A percentile compares a stretch with the other conserved stretches of the same genome.
Evolutionary conservation across 78 protist species (phyloP).

Genomic region (Speleostelium caveatum): DNA sequence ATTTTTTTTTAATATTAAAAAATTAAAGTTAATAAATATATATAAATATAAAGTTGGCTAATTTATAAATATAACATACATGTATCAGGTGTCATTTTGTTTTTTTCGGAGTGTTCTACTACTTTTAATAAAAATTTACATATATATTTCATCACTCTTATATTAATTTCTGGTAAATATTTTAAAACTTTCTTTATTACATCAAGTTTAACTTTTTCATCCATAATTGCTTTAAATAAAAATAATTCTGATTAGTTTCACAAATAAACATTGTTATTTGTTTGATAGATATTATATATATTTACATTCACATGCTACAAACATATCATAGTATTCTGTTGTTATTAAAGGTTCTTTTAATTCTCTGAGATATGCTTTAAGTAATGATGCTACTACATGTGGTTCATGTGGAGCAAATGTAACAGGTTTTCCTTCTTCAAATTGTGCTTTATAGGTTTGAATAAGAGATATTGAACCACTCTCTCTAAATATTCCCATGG

Average conservation of each 20-base stretch:
- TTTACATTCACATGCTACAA: conserved; percentile 70
- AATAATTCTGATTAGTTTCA: too few relatives aligned
- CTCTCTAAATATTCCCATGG: conserved; percentile 62
- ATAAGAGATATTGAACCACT: conserved; percentile 43
- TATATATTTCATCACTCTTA: conserved; percentile 34
- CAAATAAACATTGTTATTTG: neutral
- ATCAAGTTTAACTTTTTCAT: conserved; percentile 64
- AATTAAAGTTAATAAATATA: neutral
- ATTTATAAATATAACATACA: conserved; percentile 3
- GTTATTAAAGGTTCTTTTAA: conserved; percentile 60
- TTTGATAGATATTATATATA: neutral
- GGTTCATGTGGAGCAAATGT: conserved; percentile 55
- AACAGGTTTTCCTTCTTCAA: conserved; percentile 36
- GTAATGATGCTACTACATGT: conserved; percentile 66
- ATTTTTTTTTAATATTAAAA: neutral
- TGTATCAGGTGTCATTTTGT: conserved; percentile 69
- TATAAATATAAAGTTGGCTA: neutral
- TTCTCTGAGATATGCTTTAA: conserved; percentile 59
- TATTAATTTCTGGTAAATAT: conserved; percentile 16
- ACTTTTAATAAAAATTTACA: conserved; percentile 52
- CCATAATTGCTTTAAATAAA: conserved; percentile 14
- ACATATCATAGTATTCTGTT: conserved; percentile 74
- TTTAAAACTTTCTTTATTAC: conserved; percentile 57
- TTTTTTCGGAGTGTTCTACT: conserved; percentile 25
- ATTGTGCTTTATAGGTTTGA: conserved; percentile 2